Percentiles rank a stretch among this genome's conserved stretches.
These are phyloP conservation scores for Lyophyllum semitale DNA, from an alignment of 768 basidiomycete species.

Conservation along the genomic window DNA sequence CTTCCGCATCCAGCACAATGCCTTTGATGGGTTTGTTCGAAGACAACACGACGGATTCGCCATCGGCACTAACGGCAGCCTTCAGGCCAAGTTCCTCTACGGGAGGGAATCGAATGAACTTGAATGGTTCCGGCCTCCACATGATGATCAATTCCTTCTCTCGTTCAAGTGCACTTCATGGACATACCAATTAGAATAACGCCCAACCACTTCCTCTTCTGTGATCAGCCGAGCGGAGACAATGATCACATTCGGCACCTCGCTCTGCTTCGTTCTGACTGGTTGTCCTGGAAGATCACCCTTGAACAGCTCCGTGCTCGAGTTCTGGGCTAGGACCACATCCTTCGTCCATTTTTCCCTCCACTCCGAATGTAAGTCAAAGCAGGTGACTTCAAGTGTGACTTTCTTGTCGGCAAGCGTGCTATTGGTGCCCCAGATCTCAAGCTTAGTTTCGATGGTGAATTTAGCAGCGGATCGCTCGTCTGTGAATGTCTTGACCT, in stretches of 20 bases:
- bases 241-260: conserved; percentile 68
- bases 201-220: conserved; percentile 58
- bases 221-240: conserved; percentile 71
- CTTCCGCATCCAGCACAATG: conserved; percentile 77
- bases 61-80: conserved; percentile 50
- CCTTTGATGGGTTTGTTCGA: conserved; percentile 81
- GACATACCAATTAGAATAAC: conserved; percentile 75
- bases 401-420: conserved; percentile 59
- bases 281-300: conserved; percentile 75
- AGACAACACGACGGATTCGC: conserved; percentile 60
- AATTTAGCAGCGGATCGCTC: conserved; percentile 68
- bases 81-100: conserved; percentile 59
- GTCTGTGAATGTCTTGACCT: conserved; percentile 57
- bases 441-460: conserved; percentile 64
- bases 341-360: conserved; percentile 49
- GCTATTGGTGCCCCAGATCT: conserved; percentile 90
- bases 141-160: neutral
- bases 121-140: conserved; percentile 91
- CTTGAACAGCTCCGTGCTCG: conserved; percentile 82
- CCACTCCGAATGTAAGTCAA: conserved; percentile 69
- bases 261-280: conserved; percentile 62
- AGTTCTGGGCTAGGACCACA: conserved; percentile 65
- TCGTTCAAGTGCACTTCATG: conserved; percentile 9
- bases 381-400: conserved; percentile 63
- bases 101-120: conserved; percentile 83